A percentile compares a stretch with the other conserved stretches of the same genome.
These are phyloP conservation scores for Eimeria acervulina DNA, from an alignment of 169 alveolate species.

Conservation along the genomic window DNA sequence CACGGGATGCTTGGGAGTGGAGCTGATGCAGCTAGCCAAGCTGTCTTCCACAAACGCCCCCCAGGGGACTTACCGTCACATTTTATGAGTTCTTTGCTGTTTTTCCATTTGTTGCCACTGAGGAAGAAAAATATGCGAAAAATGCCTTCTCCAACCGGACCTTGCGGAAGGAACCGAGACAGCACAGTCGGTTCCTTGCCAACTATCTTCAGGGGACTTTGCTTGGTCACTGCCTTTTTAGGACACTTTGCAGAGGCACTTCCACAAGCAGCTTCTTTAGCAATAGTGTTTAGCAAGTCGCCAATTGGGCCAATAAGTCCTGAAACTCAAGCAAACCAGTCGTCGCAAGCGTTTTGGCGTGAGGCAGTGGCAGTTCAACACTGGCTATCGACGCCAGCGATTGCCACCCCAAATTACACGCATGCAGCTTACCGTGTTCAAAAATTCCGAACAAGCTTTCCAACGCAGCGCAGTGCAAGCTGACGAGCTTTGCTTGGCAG, in stretches of 20 bases:
- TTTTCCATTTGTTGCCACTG: slow-evolving; percentile 69
- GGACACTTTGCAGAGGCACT: slow-evolving; percentile 34
- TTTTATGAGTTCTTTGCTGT: not conserved
- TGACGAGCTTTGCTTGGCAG: not conserved
- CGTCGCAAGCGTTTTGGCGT: not conserved
- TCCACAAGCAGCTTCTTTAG: slow-evolving; percentile 59
- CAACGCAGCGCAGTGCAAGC: slow-evolving; percentile 56
- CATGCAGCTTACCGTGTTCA: slow-evolving; percentile 18
- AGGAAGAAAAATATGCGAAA: slow-evolving; percentile 13
- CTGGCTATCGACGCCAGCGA: not conserved
- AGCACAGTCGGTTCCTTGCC: slow-evolving; percentile 28
- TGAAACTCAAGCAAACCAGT: not conserved
- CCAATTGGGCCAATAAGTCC: not conserved
- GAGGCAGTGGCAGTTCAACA: not conserved
- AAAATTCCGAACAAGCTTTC: slow-evolving; percentile 34
- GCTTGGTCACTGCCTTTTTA: slow-evolving; percentile 31
- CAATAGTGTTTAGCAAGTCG: not conserved
- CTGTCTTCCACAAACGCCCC: not conserved
- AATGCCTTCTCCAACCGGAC: slow-evolving; percentile 31
- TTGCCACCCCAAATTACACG: not conserved
- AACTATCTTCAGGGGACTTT: not conserved
- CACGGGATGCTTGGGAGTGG: not conserved
- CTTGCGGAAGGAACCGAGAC: not conserved
- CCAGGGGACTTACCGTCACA: slow-evolving; percentile 10
- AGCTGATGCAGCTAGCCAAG: not conserved